These are phyloP conservation scores for Sporothrix pseudoabietina DNA, from an alignment of 2,329 filamentous ascomycete genomes.

Conservation along the genomic window DNA sequence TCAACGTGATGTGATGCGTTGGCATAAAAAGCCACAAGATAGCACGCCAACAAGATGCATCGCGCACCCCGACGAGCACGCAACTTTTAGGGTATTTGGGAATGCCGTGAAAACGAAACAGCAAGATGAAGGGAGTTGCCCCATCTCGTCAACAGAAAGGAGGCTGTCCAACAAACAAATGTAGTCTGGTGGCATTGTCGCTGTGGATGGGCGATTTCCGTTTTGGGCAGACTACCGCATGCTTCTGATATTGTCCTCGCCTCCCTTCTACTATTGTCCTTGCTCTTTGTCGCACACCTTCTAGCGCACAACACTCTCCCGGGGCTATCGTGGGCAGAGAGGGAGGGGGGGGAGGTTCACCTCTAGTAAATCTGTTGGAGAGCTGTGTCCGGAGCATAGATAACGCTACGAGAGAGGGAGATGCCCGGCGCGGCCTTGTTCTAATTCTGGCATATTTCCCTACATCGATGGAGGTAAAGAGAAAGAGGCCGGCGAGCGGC, in stretches of 20 bases:
- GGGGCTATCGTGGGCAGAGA: not conserved
- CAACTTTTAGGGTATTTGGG: not conserved
- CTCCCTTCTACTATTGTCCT: constrained; percentile 7
- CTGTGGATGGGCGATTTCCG: not conserved
- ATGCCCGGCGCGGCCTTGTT: not conserved
- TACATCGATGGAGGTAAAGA: not conserved
- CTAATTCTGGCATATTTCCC: not conserved
- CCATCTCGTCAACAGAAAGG: not conserved
- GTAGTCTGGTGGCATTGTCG: not conserved
- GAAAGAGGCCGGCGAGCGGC: not conserved
- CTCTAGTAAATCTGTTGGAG: not conserved
- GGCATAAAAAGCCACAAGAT: not conserved
- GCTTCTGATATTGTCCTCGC: not conserved
- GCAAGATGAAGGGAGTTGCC: not conserved
- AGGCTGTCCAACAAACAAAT: not conserved
- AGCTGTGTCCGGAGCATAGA: not conserved
- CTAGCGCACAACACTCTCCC: not conserved
- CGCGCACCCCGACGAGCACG: constrained; percentile 5
- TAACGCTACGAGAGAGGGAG: not conserved
- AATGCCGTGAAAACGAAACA: not conserved
- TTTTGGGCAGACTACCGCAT: not conserved
- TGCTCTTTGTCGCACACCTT: not conserved
- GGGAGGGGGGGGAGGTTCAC: not conserved
- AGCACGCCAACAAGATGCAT: not conserved
- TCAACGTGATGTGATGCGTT: not conserved